These are phyloP conservation scores for Mimosa bimucronata DNA, from an alignment of 306 rosid species.

Conservation along the genomic window DNA sequence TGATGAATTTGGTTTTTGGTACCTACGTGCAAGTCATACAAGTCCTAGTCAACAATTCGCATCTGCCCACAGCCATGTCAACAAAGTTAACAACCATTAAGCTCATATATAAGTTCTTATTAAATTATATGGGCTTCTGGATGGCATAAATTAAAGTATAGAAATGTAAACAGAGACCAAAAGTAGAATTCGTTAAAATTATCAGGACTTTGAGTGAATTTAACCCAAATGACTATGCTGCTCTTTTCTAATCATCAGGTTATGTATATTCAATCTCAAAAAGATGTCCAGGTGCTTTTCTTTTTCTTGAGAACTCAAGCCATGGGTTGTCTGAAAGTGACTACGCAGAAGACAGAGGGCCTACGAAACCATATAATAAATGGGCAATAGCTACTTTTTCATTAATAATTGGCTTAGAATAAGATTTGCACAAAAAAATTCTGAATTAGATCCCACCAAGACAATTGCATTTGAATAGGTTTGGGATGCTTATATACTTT, in stretches of 20 bases:
- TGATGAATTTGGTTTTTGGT: too few relatives aligned
- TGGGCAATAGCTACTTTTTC: slow-evolving; percentile 12
- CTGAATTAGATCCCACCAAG: neutral
- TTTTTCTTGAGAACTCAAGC: slow-evolving; percentile 39
- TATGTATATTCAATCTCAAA: slow-evolving; percentile 37
- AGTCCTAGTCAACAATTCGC: too few relatives aligned
- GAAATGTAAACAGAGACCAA: too few relatives aligned
- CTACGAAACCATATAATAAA: slow-evolving; percentile 36
- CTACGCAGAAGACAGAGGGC: slow-evolving; percentile 31
- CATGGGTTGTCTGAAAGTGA: slow-evolving; percentile 44
- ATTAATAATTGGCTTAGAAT: neutral
- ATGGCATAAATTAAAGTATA: too few relatives aligned
- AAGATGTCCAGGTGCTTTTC: slow-evolving; percentile 38
- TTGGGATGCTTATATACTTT: neutral
- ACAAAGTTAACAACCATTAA: too few relatives aligned
- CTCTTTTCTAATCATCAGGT: slow-evolving; percentile 45
- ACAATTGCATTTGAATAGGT: neutral
- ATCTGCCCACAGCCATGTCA: too few relatives aligned
- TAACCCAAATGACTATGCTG: slow-evolving; percentile 25
- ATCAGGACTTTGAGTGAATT: too few relatives aligned
- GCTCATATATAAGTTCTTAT: too few relatives aligned
- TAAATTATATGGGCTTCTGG: too few relatives aligned
- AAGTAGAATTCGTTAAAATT: too few relatives aligned
- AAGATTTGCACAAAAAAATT: neutral
- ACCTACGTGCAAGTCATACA: too few relatives aligned